Percentiles rank a stretch among this genome's conserved stretches.
These are phyloP conservation scores for Massarina eburnea DNA, from an alignment of 2,329 filamentous ascomycete genomes.

Conservation along the genomic window DNA sequence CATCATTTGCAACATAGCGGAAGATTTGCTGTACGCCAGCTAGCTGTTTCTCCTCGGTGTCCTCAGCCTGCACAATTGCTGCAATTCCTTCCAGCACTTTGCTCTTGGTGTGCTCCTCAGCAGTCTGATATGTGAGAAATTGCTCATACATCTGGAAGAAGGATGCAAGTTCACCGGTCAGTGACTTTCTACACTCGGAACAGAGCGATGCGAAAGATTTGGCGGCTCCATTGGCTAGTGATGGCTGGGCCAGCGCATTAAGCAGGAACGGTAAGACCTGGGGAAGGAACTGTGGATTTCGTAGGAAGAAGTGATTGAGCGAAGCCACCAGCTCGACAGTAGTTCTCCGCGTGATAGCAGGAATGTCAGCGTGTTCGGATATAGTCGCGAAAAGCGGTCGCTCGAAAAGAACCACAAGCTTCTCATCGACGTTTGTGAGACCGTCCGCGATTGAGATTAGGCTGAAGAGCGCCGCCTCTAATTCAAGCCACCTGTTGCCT, in stretches of 20 bases:
- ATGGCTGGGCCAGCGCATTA: conserved; percentile 63
- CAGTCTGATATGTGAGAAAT: conserved; percentile 60
- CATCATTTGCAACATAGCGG: conserved; percentile 63
- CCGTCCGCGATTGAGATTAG: conserved; percentile 69
- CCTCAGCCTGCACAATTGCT: conserved; percentile 72
- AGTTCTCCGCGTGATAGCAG: conserved; percentile 65
- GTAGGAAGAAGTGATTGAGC: conserved; percentile 76
- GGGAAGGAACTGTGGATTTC: conserved; percentile 67
- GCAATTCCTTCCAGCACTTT: conserved; percentile 73
- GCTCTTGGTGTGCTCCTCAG: conserved; percentile 72
- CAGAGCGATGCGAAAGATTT: conserved; percentile 75
- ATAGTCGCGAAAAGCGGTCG: conserved; percentile 60
- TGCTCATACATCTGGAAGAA: conserved; percentile 72
- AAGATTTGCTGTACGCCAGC: conserved; percentile 61
- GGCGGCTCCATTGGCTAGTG: conserved; percentile 68
- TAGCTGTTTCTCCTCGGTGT: conserved; percentile 58
- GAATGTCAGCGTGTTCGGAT: conserved; percentile 53
- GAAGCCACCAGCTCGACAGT: conserved; percentile 70
- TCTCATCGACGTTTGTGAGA: conserved; percentile 60
- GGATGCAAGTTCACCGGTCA: conserved; percentile 66
- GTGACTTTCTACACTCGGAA: conserved; percentile 69
- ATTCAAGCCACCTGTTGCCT: conserved; percentile 49
- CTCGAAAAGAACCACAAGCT: conserved; percentile 64
- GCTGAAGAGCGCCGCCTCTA: conserved; percentile 61
- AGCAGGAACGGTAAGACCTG: conserved; percentile 75